A percentile compares a stretch with the other conserved stretches of the same genome.
Conservation (phyloP, 1,284 basidiomycete genomes). For the Boletellus sp. region DNA sequence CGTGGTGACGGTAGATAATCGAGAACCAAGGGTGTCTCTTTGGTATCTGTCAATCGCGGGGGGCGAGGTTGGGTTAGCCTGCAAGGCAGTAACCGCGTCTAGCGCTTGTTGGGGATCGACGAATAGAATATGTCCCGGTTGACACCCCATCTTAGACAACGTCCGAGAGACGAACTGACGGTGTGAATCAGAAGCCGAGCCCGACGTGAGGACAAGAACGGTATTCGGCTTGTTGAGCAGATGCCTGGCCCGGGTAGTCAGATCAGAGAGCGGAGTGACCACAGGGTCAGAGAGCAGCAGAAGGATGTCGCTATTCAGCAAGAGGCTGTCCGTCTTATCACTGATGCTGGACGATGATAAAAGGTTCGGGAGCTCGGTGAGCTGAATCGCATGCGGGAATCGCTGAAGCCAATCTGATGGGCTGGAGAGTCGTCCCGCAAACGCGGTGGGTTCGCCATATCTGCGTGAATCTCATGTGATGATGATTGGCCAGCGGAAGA, state of each 20-base stretch:
- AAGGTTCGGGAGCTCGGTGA: slow-evolving; percentile 42
- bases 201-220: slow-evolving; percentile 47
- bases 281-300: slow-evolving; percentile 59
- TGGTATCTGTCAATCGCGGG: slow-evolving; percentile 59
- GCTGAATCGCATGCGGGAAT: slow-evolving; percentile 45
- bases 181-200: slow-evolving; percentile 19
- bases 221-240: slow-evolving; percentile 49
- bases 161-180: slow-evolving; percentile 16
- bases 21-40: slow-evolving; percentile 55
- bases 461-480: slow-evolving; percentile 10
- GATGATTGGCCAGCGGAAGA: neutral
- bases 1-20: slow-evolving; percentile 45
- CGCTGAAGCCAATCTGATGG: slow-evolving; percentile 54
- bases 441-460: slow-evolving; percentile 22
- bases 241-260: slow-evolving; percentile 33
- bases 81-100: slow-evolving; percentile 47
- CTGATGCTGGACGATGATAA: slow-evolving; percentile 17
- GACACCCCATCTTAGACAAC: slow-evolving; percentile 17
- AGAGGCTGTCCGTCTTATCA: slow-evolving; percentile 22
- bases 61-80: slow-evolving; percentile 42
- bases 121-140: slow-evolving; percentile 41
- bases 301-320: slow-evolving; percentile 55
- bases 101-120: slow-evolving; percentile 57
- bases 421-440: slow-evolving; percentile 24
- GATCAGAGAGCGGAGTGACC: slow-evolving; percentile 41